These are phyloP conservation scores for Ochromonas danica DNA, from an alignment of 108 stramenopile genomes.

Conservation along the genomic window DNA sequence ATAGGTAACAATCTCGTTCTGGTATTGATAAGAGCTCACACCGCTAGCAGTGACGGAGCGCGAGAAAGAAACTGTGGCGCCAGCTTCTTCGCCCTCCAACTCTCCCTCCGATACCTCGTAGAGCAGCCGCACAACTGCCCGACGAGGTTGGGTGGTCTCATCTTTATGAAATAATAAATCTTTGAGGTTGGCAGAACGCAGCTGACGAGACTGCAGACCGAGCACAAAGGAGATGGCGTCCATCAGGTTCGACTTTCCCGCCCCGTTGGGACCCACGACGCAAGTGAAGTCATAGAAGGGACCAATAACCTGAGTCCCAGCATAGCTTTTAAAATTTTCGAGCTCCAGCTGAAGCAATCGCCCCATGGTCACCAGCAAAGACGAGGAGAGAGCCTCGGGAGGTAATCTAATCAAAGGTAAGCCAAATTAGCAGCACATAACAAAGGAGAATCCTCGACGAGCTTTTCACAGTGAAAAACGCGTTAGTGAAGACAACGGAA, in stretches of 20 bases:
- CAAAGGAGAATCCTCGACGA: too few relatives aligned
- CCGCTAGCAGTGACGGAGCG: constrained; percentile 78
- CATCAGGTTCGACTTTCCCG: constrained; percentile 78
- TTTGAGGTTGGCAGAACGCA: constrained; percentile 82
- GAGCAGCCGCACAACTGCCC: constrained; percentile 68
- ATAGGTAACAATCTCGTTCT: constrained; percentile 68
- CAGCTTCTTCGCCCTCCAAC: constrained; percentile 45
- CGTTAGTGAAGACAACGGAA: too few relatives aligned
- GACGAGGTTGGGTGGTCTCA: background rate
- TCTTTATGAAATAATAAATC: constrained; percentile 71
- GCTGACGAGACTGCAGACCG: constrained; percentile 86
- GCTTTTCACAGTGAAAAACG: too few relatives aligned
- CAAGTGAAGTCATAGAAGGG: constrained; percentile 91
- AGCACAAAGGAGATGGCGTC: constrained; percentile 94
- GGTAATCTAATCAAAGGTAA: too few relatives aligned
- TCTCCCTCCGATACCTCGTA: constrained; percentile 58
- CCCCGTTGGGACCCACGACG: constrained; percentile 95
- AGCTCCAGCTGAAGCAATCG: constrained; percentile 70
- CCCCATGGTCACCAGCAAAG: too few relatives aligned
- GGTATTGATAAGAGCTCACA: constrained; percentile 76
- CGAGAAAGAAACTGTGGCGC: constrained; percentile 67
- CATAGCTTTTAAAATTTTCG: constrained; percentile 99
- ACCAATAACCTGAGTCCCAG: constrained; percentile 82
- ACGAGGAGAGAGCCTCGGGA: too few relatives aligned
- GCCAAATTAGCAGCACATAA: too few relatives aligned